These are phyloP conservation scores for Chlamydomonas reinhardtii DNA, from an alignment of 163 green algal genomes.

Conservation along the genomic window DNA sequence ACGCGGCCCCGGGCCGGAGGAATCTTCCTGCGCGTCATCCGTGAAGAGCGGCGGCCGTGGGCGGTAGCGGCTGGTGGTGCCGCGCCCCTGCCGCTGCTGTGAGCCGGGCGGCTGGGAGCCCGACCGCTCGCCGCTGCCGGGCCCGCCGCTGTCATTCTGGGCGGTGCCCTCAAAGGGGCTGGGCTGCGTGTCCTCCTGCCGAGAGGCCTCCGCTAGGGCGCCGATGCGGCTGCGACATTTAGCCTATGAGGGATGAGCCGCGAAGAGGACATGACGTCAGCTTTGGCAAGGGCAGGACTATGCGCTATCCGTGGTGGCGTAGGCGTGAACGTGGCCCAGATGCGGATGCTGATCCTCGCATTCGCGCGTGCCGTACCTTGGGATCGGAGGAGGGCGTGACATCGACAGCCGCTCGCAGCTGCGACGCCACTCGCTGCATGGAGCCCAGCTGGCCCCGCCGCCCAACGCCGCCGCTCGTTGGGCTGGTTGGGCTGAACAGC, in stretches of 20 bases:
- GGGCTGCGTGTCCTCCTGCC: not conserved
- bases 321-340: too few species aligned
- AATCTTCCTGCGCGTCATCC: not conserved
- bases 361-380: not conserved
- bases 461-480: not conserved
- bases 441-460: not conserved
- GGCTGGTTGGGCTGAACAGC: not conserved
- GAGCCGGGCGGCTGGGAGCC: not conserved
- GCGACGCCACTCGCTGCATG: not conserved
- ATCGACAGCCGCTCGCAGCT: not conserved
- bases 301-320: too few species aligned
- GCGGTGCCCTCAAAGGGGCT: conserved; percentile 44
- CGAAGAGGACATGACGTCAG: too few species aligned
- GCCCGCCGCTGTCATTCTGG: conserved; percentile 13
- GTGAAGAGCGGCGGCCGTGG: conserved; percentile 15
- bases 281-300: too few species aligned
- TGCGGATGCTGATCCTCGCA: too few species aligned
- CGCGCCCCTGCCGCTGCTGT: not conserved
- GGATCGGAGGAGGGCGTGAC: conserved; percentile 43
- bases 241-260: not conserved
- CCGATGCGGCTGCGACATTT: conserved; percentile 34
- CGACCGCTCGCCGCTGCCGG: not conserved
- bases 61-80: not conserved
- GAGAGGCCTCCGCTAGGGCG: conserved; percentile 1
- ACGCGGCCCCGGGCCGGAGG: too few species aligned